Conservation (phyloP, 345 rosid species). For the Salix caprea region DNA sequence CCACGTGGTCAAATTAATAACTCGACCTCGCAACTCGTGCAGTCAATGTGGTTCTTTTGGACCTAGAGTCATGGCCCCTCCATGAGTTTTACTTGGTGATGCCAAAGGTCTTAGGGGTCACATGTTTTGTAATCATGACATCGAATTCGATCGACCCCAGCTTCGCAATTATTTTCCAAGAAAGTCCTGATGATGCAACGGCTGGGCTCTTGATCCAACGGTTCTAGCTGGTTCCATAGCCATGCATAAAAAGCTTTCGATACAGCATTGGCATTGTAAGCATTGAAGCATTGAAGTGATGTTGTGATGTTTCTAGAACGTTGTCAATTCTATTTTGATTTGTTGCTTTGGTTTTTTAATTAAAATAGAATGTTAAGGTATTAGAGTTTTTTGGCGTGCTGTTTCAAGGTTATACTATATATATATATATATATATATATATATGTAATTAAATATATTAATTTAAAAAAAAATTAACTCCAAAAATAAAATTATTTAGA, state of each 20-base stretch:
- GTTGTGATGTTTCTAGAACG: too few relatives aligned
- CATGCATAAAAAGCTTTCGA: neutral
- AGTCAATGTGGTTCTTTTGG: conserved; percentile 26
- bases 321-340: too few relatives aligned
- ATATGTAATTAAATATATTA: too few relatives aligned
- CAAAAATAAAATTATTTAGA: too few relatives aligned
- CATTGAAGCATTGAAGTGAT: neutral
- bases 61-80: conserved; percentile 3
- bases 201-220: conserved; percentile 19
- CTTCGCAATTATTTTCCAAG: conserved; percentile 1
- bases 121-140: conserved; percentile 15
- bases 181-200: conserved; percentile 9
- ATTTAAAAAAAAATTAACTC: too few relatives aligned
- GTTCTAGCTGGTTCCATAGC: neutral
- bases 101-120: conserved; percentile 4
- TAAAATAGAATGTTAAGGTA: too few relatives aligned
- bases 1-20: conserved; percentile 22
- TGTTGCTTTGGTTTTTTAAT: too few relatives aligned
- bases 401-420: too few relatives aligned
- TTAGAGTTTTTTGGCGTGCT: too few relatives aligned
- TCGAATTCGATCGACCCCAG: neutral
- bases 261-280: neutral
- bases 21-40: conserved; percentile 23
- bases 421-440: too few relatives aligned
- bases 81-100: neutral